Evolutionary conservation across 805 yeast genomes (phyloP).

Genomic region (Starmera quercuum): DNA sequence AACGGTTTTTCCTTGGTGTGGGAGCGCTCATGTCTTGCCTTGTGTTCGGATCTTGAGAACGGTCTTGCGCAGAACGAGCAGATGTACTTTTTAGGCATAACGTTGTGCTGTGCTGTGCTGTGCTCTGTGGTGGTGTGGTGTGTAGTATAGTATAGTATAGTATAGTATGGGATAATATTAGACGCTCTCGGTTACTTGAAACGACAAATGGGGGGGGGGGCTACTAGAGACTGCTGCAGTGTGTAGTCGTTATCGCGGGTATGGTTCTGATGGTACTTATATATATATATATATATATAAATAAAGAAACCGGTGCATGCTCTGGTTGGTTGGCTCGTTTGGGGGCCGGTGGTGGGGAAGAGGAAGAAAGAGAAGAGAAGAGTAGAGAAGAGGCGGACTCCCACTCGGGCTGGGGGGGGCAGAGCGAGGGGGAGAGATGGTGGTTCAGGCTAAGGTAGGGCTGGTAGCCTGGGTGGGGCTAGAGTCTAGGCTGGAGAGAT

Average conservation of each 20-base stretch:
- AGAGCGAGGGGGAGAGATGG: too few relatives aligned
- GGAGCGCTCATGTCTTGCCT: slow-evolving; percentile 70
- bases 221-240: background rate
- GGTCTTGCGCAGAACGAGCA: slow-evolving; percentile 78
- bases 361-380: too few relatives aligned
- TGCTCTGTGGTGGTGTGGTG: background rate
- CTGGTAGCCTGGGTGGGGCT: too few relatives aligned
- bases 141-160: background rate
- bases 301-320: too few relatives aligned
- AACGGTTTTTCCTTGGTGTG: slow-evolving; percentile 80
- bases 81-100: slow-evolving; percentile 31
- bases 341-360: too few relatives aligned
- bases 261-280: background rate
- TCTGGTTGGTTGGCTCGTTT: too few relatives aligned
- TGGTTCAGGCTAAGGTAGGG: too few relatives aligned
- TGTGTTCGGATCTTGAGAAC: slow-evolving; percentile 73
- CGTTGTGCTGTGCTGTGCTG: background rate
- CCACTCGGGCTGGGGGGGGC: too few relatives aligned
- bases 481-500: too few relatives aligned
- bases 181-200: background rate
- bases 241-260: background rate
- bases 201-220: background rate
- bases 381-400: too few relatives aligned
- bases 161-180: too few relatives aligned
- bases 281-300: too few relatives aligned